Conservation (phyloP, 2,329 filamentous ascomycete genomes). For the Fusarium euwallaceae region DNA sequence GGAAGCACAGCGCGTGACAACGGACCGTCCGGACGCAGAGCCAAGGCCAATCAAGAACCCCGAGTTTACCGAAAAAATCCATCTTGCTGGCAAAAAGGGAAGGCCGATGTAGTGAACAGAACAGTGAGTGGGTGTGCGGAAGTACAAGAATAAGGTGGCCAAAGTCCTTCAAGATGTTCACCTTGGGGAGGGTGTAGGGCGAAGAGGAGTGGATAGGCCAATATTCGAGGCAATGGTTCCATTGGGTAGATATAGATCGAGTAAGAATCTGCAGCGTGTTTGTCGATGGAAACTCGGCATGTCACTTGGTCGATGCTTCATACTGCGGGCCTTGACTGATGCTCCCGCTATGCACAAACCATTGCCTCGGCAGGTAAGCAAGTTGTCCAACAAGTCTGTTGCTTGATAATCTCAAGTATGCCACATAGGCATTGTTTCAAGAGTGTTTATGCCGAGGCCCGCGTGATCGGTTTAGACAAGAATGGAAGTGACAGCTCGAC, state of each 20-base stretch:
- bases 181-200: slow-evolving; percentile 32
- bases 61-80: slow-evolving; percentile 45
- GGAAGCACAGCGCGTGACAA: slow-evolving; percentile 29
- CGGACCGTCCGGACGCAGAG: slow-evolving; percentile 10
- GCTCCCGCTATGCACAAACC: not conserved
- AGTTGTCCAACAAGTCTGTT: slow-evolving; percentile 1
- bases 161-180: slow-evolving; percentile 7
- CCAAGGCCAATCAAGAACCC: slow-evolving; percentile 43
- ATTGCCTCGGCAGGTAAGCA: not conserved
- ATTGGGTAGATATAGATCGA: slow-evolving; percentile 36
- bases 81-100: slow-evolving; percentile 1
- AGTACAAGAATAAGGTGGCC: slow-evolving; percentile 20
- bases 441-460: not conserved
- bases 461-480: not conserved
- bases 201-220: slow-evolving; percentile 31
- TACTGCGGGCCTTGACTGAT: slow-evolving; percentile 6
- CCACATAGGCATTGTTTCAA: not conserved
- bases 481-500: not conserved
- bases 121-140: slow-evolving; percentile 26
- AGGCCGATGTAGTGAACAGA: slow-evolving; percentile 9
- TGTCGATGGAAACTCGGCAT: slow-evolving; percentile 19
- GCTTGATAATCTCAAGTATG: slow-evolving; percentile 13
- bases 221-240: slow-evolving; percentile 8
- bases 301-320: slow-evolving; percentile 28
- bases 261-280: slow-evolving; percentile 36